Evolutionary conservation across 371 early-diverging fungal species (phyloP).

Genomic region (Dichotomocladium elegans): DNA sequence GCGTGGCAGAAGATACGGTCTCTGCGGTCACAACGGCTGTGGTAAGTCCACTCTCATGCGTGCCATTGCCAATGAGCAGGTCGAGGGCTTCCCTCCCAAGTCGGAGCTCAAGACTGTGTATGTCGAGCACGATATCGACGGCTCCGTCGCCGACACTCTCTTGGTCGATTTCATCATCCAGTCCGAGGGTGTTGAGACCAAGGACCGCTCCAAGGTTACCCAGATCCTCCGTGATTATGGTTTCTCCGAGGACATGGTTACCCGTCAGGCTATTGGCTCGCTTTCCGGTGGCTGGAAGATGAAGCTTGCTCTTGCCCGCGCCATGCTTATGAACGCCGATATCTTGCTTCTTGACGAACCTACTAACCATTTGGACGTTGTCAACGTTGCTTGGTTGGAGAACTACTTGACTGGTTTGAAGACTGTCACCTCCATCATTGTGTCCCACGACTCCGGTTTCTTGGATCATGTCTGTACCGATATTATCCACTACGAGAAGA

Average conservation of each 20-base stretch:
- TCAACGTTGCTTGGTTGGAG: slow-evolving; percentile 80
- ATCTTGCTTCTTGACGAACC: slow-evolving; percentile 90
- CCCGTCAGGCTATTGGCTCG: slow-evolving; percentile 60
- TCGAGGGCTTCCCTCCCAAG: slow-evolving; percentile 75
- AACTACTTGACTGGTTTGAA: slow-evolving; percentile 69
- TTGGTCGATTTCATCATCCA: slow-evolving; percentile 65
- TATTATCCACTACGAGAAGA: slow-evolving; percentile 75
- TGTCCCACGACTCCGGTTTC: slow-evolving; percentile 89
- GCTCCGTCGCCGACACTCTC: slow-evolving; percentile 62
- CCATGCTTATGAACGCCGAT: slow-evolving; percentile 84
- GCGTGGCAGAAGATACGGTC: slow-evolving; percentile 79
- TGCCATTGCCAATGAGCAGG: slow-evolving; percentile 70
- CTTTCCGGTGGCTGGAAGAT: slow-evolving; percentile 91
- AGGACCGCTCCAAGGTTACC: slow-evolving; percentile 47
- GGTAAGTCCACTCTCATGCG: slow-evolving; percentile 90
- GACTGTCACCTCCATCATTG: slow-evolving; percentile 78
- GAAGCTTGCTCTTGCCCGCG: slow-evolving; percentile 82
- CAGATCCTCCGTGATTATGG: slow-evolving; percentile 63
- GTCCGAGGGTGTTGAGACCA: slow-evolving; percentile 51
- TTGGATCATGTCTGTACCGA: slow-evolving; percentile 82
- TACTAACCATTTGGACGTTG: slow-evolving; percentile 88
- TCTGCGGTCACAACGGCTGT: slow-evolving; percentile 84
- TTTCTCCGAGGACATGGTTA: slow-evolving; percentile 65
- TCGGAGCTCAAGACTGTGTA: slow-evolving; percentile 67
- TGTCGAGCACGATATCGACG: slow-evolving; percentile 79